Evolutionary conservation across 106 monocot species (phyloP), one percentile per base, ranked within the genome.

Genomic region (Platanthera guangdongensis): DNA sequence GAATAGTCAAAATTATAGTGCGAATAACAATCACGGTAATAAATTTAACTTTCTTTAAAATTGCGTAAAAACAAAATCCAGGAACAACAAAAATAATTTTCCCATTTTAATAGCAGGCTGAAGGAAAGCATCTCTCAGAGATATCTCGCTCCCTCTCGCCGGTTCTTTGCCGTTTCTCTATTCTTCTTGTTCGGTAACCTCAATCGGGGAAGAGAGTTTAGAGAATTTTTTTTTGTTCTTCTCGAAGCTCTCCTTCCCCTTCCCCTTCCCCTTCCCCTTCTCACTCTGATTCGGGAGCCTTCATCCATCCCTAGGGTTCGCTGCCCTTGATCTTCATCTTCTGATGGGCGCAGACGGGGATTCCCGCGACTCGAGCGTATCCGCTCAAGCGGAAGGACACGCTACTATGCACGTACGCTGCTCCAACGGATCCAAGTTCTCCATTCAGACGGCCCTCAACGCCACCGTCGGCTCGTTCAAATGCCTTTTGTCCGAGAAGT

Each of bases 371-470:
- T 54, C 73, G 16, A 74, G 45, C 48, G 74, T 10, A 11, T 60
- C 59, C 63, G 57, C 13, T 25, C 7, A 16, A 71, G 63, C 73
- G 51, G 70, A 57, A 53, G 47, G 25, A 22, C 39, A 12, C 21
- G 87, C 63, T 47, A 91, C 85, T 28, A 77, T 94, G 9, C 83
- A 94, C 87, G 77, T 94, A 21, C 84, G 94, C 46, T 89, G 84
- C 75, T 84, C 94, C 47, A 89, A 94, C 71, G 91, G 94, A 45
- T 83, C 88, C 49, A 94, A 91, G 79, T 82, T 91, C 77, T 70
- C 91, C 57, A 89, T 87, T 6, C 79, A 85, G 81, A 78, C 89
- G 70, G 70, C 53, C 45, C 83, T 91, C 48, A 85, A 89, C 32
- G 52, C 84, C 21, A 85, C 83, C 18, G 84, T 94, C 68, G 78